Base-by-base conservation (phyloP, 768 basidiomycete genomes). In the Termitomyces sp. region DNA sequence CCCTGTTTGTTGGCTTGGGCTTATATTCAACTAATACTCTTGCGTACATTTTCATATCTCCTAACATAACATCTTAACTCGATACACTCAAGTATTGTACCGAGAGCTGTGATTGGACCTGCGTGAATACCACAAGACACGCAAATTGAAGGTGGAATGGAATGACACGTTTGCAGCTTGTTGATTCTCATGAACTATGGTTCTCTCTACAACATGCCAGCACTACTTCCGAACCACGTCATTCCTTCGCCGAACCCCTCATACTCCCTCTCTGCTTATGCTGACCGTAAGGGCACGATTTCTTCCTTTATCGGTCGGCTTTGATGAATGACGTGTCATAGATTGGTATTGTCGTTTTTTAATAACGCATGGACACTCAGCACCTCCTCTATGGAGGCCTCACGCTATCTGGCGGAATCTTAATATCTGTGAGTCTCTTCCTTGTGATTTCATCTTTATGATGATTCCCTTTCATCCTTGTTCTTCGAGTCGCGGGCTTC, bases 301-400 rank as follows among this genome's bases (percentile, higher is more conserved):
- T 30, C 32, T 44, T 30, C 46, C 14, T 4, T 4, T 32, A 12
- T 26, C 7, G 6, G 24, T 10, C 6, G 16, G 9, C 35, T 38
- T 7, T 1, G n/a, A 14, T 32, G 53, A 18, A 18, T 47, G 24
- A 60, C 55, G 55, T 53, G 26, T 48, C 46, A 30, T 32, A 58
- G 55, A 51, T 47, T 28, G 61, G 52, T 54, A 36, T 49, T 54
- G 53, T 57, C 54, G 42, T 53, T 28, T 64, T 3, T 40, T 53
- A 53, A n/a, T n/a, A 61, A 60, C 53, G 58, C 47, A 71, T 72
- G 70, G 71, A 73, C 60, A 61, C 66, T 35, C 45, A 56, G 18
- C 43, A n/a, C n/a, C n/a, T n/a, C n/a, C n/a, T n/a, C n/a, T n/a
- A n/a, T n/a, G n/a, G n/a, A n/a, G n/a, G n/a, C n/a, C n/a, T n/a